phyloP scores from a whole-genome alignment of 805 yeast species.

The Monosporozyma yasuniensis region DNA sequence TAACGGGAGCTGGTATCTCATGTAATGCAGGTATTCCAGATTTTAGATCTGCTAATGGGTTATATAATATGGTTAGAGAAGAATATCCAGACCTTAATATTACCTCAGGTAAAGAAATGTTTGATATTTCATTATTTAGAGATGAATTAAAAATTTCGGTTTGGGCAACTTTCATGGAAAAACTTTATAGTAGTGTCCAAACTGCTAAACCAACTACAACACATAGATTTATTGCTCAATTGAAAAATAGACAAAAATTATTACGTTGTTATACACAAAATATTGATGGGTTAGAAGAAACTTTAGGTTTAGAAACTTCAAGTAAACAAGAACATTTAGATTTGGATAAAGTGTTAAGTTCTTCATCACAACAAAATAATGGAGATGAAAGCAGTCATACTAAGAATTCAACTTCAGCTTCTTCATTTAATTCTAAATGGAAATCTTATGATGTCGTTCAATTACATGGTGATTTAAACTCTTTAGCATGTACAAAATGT shows the following conservation, averaged over 20 bases:
- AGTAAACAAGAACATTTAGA: constrained; percentile 20
- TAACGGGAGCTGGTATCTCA: constrained; percentile 95
- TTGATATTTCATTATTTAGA: constrained; percentile 76
- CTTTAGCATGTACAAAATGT: constrained; percentile 70
- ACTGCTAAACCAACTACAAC: constrained; percentile 75
- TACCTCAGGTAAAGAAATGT: constrained; percentile 81
- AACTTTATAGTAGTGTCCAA: constrained; percentile 53
- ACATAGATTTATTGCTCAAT: constrained; percentile 57
- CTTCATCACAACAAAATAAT: not conserved
- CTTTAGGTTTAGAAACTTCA: constrained; percentile 55
- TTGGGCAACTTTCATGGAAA: constrained; percentile 88
- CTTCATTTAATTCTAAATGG: constrained; percentile 37
- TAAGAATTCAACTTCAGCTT: not conserved
- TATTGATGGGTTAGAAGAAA: constrained; percentile 78
- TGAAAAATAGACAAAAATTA: constrained; percentile 56
- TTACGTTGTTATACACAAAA: constrained; percentile 90
- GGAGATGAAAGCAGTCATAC: not conserved
- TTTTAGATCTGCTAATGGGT: constrained; percentile 75
- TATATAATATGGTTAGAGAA: constrained; percentile 63
- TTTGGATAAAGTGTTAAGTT: not conserved
- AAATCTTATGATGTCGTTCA: constrained; percentile 70
- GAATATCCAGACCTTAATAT: constrained; percentile 46
- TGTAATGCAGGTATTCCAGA: constrained; percentile 98
- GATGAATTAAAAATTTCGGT: constrained; percentile 53
- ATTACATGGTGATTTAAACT: constrained; percentile 80